These are phyloP conservation scores for Capsicum chinense DNA, from an alignment of 257 asterid genomes.

Conservation along the genomic window DNA sequence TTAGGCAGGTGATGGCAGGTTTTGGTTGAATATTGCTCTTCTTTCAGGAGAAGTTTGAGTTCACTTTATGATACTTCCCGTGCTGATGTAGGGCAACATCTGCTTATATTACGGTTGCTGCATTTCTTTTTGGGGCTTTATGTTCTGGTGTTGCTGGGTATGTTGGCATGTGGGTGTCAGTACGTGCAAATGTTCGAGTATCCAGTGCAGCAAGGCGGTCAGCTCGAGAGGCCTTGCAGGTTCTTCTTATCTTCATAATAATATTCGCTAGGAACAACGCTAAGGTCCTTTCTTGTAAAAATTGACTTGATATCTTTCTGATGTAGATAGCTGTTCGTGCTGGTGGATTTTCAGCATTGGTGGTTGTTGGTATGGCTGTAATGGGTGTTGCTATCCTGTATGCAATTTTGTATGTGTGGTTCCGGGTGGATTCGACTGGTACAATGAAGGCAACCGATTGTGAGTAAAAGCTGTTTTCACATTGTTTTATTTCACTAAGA, in stretches of 20 bases:
- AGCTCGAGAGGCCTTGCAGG: slow-evolving; percentile 98
- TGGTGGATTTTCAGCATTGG: slow-evolving; percentile 97
- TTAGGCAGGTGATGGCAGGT: slow-evolving; percentile 69
- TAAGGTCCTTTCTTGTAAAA: slow-evolving; percentile 27
- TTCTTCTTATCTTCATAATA: slow-evolving; percentile 39
- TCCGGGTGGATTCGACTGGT: slow-evolving; percentile 90
- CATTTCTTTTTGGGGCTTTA: slow-evolving; percentile 94
- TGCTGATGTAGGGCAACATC: slow-evolving; percentile 67
- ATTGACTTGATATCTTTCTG: slow-evolving; percentile 37
- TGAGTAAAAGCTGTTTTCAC: slow-evolving; percentile 46
- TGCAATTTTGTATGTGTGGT: slow-evolving; percentile 81
- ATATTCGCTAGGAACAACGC: slow-evolving; percentile 30
- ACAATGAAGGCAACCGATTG: slow-evolving; percentile 90
- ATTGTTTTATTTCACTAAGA: slow-evolving; percentile 24
- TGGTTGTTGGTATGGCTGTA: slow-evolving; percentile 99
- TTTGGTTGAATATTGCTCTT: slow-evolving; percentile 19
- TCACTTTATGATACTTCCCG: slow-evolving; percentile 25
- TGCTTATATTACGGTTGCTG: slow-evolving; percentile 83
- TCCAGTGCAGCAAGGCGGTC: slow-evolving; percentile 99
- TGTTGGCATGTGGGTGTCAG: slow-evolving; percentile 99
- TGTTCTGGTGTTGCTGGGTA: slow-evolving; percentile 99
- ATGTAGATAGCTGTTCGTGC: slow-evolving; percentile 97
- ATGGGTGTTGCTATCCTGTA: slow-evolving; percentile 89
- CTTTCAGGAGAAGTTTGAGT: slow-evolving; percentile 14
- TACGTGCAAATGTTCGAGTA: slow-evolving; percentile 98